phyloP scores from a whole-genome alignment of 2,329 filamentous ascomycete genomes.

The Fusarium annulatum region DNA sequence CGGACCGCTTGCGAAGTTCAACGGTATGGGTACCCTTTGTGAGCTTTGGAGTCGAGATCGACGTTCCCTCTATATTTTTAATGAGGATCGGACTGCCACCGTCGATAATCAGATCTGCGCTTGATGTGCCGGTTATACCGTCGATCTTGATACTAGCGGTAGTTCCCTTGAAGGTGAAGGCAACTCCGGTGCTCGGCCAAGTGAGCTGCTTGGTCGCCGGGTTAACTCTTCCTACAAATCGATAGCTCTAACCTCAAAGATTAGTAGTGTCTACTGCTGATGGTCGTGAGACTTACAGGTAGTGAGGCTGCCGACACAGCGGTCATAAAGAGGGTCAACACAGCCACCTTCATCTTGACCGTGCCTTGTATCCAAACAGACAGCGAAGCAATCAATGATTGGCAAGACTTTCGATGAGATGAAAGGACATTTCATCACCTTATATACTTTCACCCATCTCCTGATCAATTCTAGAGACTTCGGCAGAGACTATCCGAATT shows the following conservation, averaged over 20 bases:
- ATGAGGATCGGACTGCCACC: slow-evolving; percentile 20
- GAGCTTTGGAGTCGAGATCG: slow-evolving; percentile 5
- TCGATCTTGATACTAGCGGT: slow-evolving; percentile 50
- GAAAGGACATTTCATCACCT: background rate
- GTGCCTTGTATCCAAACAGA: background rate
- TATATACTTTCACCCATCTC: background rate
- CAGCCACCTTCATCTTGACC: slow-evolving; percentile 17
- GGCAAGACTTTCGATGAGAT: too few relatives aligned
- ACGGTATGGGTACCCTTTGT: slow-evolving; percentile 27
- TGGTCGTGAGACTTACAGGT: background rate
- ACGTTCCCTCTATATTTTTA: slow-evolving; percentile 9
- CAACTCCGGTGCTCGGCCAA: slow-evolving; percentile 57
- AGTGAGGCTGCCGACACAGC: slow-evolving; percentile 7
- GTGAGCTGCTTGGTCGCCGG: slow-evolving; percentile 55
- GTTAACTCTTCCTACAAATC: slow-evolving; percentile 55
- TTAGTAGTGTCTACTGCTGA: background rate
- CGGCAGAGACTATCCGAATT: slow-evolving; percentile 26
- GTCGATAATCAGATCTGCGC: slow-evolving; percentile 30
- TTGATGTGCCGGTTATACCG: slow-evolving; percentile 10
- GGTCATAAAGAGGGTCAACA: background rate
- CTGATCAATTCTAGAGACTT: background rate
- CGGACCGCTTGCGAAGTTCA: slow-evolving; percentile 31
- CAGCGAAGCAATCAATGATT: background rate
- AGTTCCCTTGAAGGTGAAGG: slow-evolving; percentile 55
- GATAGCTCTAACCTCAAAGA: background rate